These are phyloP conservation scores for Capsicum pubescens DNA, from an alignment of 257 asterid species.

Conservation along the genomic window DNA sequence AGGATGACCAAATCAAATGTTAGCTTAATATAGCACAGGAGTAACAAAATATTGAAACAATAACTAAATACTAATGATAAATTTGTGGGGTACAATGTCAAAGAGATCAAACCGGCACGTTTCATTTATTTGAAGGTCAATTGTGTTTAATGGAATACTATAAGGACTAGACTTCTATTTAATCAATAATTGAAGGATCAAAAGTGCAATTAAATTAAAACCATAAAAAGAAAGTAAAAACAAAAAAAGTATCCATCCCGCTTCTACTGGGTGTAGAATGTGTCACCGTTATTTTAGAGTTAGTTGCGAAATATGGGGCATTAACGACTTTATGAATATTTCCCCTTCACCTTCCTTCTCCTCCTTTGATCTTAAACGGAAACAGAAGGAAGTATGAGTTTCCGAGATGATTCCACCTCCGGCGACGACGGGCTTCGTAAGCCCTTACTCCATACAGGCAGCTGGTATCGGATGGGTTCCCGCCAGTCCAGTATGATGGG, in stretches of 20 bases:
- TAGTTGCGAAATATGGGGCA: not conserved
- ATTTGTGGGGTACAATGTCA: not conserved
- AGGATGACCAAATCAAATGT: too few relatives aligned
- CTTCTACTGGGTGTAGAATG: too few relatives aligned
- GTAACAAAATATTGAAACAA: not conserved
- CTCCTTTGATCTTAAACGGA: not conserved
- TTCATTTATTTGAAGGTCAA: too few relatives aligned
- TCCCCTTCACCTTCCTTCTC: not conserved
- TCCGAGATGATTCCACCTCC: conserved; percentile 39
- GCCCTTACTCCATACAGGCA: conserved; percentile 87
- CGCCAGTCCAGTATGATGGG: conserved; percentile 66
- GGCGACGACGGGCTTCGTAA: conserved; percentile 79
- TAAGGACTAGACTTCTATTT: not conserved
- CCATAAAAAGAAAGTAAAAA: not conserved
- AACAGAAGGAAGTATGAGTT: conserved; percentile 41
- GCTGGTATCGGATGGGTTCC: conserved; percentile 84
- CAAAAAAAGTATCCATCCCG: not conserved
- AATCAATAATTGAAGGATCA: not conserved
- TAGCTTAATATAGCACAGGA: not conserved
- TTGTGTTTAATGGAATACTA: not conserved
- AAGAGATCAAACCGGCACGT: not conserved
- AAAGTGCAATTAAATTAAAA: not conserved
- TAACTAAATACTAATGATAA: not conserved
- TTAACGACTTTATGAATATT: not conserved
- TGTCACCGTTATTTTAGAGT: conserved; percentile 11